Evolutionary conservation across 306 rosid genomes (phyloP).

Genomic region (Acmispon strigosus): DNA sequence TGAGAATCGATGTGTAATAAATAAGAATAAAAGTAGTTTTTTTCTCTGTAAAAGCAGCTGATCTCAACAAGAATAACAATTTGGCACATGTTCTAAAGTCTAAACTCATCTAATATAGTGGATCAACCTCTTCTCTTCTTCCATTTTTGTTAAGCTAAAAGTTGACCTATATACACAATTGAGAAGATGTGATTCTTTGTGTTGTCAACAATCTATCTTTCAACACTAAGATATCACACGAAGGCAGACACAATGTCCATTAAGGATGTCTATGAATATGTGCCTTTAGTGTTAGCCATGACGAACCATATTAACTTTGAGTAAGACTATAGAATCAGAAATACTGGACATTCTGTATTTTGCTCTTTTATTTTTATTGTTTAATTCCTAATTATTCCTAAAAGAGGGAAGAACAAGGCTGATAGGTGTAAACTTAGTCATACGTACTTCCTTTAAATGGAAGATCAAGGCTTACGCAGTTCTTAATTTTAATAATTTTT

Average conservation of each 20-base stretch:
- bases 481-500: too few species aligned
- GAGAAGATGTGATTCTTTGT: neutral
- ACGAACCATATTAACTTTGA: too few species aligned
- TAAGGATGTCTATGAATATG: too few species aligned
- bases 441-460: too few species aligned
- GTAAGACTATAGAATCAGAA: too few species aligned
- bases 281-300: too few species aligned
- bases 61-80: neutral
- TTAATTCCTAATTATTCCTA: too few species aligned
- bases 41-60: conserved; percentile 14
- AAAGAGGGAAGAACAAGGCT: too few species aligned
- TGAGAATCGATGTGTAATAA: neutral
- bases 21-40: neutral
- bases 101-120: neutral
- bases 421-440: too few species aligned
- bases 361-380: too few species aligned
- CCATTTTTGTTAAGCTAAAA: neutral
- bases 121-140: neutral
- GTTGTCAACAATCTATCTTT: neutral
- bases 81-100: neutral
- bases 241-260: neutral
- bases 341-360: too few species aligned
- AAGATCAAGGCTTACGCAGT: too few species aligned
- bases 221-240: neutral
- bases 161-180: neutral